Base-by-base conservation (phyloP, 2,329 filamentous ascomycete species). In the Cladophialophora psammophila region DNA sequence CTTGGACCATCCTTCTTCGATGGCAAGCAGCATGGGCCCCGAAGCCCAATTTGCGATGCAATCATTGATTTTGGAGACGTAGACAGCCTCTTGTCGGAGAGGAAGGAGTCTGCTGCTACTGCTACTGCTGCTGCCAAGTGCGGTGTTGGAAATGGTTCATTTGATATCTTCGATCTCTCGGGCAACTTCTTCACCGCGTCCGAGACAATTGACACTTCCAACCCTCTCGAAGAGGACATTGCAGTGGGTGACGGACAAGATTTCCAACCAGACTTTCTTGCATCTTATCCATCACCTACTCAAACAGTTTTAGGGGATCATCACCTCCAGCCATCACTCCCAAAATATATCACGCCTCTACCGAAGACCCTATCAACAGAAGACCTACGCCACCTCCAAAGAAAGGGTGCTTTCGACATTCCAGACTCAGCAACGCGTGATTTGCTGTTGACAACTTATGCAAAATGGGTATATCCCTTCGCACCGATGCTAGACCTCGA, bases 401-500 rank as follows among this genome's bases (percentile, higher is more conserved):
- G 89, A 75, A 97, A 97, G 82, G 93, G 93, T 5, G 93, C 93
- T 1, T 81, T 97, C 72, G 88, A 88, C 1, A 86, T 97, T 45
- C 94, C 94, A 1, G 84, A 86, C 48, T 78, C 84, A 5, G 80
- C 81, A 3, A 82, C 97, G 40, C 91, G 94, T 74, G 92, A 91
- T 76, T 92, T 93, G 67, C 84, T 97, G 48, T 82, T 98, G 18
- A 89, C 89, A 73, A 88, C 88, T 36, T 97, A 95, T 74, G 85
- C 94, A 68, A 91, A 96, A 80, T 97, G 91, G 77, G 92, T 97
- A 7, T 91, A 97, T 77, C 93, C 94, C 0, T 97, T 93, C 77
- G 96, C 97, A 92, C 94, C 94, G 32, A 83, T 97, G 45, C 81
- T 97, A 68, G 93, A 89, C 65, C 73, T 89, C 58, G 83, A 87